Evolutionary conservation across 306 rosid genomes (phyloP), one percentile per base, ranked within the genome.

Genomic region (Clitoria ternatea): DNA sequence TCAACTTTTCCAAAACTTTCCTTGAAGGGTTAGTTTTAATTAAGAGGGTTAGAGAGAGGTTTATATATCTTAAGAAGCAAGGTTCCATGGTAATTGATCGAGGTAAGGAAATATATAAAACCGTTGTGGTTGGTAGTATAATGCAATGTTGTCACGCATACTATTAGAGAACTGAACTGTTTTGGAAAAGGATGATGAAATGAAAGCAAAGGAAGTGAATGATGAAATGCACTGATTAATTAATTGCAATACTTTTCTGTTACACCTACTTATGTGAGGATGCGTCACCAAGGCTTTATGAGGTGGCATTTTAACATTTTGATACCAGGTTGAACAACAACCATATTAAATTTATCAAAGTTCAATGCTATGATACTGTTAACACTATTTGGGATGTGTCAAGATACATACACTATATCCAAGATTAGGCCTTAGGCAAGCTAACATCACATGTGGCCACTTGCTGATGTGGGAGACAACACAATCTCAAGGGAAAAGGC

Each of bases 271-370:
- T 22, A 29, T 52, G 79, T 57, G 83, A 63, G 74, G 71, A 72
- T 76, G 81, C 56, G 18, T 78, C 70, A 71, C 35, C 62, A 79
- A 52, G 63, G 75, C 83, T 68, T 85, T 83, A 57, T 79, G 85
- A 83, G 93, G 27, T 85, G 86, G 82, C 49, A 29, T 68, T 44
- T 70, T 63, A 78, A 72, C 80, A 73, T 88, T 85, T 43, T 79
- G 83, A 80, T 74, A 81, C 79, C 69, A 54, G 36, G 37, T 26
- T n/a, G 12, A 54, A 27, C 6, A 4, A 32, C 1, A 7, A 32
- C 6, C n/a, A n/a, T n/a, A 32, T 13, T 3, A 29, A 29, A 55
- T 14, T 56, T 15, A 56, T 14, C 24, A 1, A 24, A 12, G 36
- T 24, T 23, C 9, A 11, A n/a, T n/a, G 39, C 20, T n/a, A 55